These are phyloP conservation scores for Chalara sp. DNA, from an alignment of 2,329 filamentous ascomycete genomes.

Conservation along the genomic window DNA sequence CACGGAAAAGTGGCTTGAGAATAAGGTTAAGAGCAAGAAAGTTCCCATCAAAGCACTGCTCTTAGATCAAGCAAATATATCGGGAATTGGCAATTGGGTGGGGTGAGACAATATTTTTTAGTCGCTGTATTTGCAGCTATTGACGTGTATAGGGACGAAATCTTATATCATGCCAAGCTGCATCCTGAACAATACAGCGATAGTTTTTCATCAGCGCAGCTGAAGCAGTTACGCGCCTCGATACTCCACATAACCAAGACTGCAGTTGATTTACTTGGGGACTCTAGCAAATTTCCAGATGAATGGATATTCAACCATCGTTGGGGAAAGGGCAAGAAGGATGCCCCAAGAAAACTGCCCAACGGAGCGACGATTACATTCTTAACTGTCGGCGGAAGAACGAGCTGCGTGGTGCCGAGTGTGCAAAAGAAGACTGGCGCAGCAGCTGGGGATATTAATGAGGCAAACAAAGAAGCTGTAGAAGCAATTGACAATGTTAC, in stretches of 20 bases:
- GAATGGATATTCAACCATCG: conserved; percentile 85
- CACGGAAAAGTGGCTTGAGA: conserved; percentile 67
- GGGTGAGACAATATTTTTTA: conserved; percentile 54
- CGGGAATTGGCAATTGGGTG: conserved; percentile 62
- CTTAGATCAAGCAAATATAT: conserved; percentile 81
- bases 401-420: conserved; percentile 79
- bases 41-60: conserved; percentile 87
- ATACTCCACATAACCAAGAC: conserved; percentile 75
- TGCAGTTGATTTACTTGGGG: conserved; percentile 71
- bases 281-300: conserved; percentile 77
- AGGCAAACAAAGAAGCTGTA: conserved; percentile 1
- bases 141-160: conserved; percentile 58
- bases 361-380: conserved; percentile 82
- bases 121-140: background rate
- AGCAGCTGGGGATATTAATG: conserved; percentile 21
- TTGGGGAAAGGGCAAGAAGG: conserved; percentile 85
- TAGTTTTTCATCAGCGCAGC: conserved; percentile 65
- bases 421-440: conserved; percentile 68
- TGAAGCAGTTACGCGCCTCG: conserved; percentile 62
- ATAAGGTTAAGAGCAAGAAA: conserved; percentile 65
- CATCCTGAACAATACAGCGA: conserved; percentile 93
- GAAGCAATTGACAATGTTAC: background rate
- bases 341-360: conserved; percentile 58
- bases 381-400: conserved; percentile 83
- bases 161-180: conserved; percentile 79